These are phyloP conservation scores for Podila horticola DNA, from an alignment of 192 early-diverging fungal genomes.

Conservation along the genomic window DNA sequence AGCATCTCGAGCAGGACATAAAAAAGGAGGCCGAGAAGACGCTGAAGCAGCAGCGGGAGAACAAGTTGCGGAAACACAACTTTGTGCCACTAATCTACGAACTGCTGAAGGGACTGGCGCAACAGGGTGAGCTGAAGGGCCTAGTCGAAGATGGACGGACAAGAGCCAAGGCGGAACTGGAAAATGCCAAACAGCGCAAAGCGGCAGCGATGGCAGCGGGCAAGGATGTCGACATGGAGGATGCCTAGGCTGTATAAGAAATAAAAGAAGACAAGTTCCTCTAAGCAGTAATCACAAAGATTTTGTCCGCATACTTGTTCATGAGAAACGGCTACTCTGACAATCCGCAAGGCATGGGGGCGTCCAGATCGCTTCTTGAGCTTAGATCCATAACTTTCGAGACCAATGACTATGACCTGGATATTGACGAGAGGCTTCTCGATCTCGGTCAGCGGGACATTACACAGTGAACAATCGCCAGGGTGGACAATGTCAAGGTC, in stretches of 20 bases:
- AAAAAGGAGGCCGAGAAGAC: slow-evolving; percentile 70
- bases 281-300: no score
- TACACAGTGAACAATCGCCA: no score
- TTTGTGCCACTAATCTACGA: slow-evolving; percentile 82
- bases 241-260: background rate
- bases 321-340: no score
- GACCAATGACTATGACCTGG: no score
- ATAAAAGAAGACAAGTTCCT: no score
- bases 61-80: slow-evolving; percentile 77
- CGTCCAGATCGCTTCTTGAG: no score
- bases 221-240: slow-evolving; percentile 7
- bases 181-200: slow-evolving; percentile 34
- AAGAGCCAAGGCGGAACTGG: slow-evolving; percentile 49
- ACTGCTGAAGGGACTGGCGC: slow-evolving; percentile 67
- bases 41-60: slow-evolving; percentile 63
- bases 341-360: no score
- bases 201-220: background rate
- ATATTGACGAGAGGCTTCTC: no score
- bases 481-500: no score
- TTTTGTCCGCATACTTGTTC: no score
- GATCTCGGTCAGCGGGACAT: no score
- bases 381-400: no score
- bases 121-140: slow-evolving; percentile 58
- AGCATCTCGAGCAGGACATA: slow-evolving; percentile 60
- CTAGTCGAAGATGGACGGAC: slow-evolving; percentile 62